Evolutionary conservation across 352 stramenopile genomes (phyloP).

Genomic region (Pythium utonaiense): DNA sequence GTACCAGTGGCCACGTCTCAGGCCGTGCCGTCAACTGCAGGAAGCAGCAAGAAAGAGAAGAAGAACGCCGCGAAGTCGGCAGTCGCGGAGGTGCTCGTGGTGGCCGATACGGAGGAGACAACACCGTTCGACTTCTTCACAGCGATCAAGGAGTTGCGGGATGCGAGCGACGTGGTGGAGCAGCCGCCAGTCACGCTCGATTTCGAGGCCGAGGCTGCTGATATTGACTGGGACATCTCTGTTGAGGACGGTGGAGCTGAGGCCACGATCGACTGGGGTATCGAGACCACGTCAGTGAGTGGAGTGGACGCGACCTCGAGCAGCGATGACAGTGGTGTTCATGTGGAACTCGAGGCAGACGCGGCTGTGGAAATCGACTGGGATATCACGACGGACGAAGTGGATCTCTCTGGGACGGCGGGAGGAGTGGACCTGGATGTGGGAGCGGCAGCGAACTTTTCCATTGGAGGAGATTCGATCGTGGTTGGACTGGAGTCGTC

Average conservation of each 20-base stretch:
- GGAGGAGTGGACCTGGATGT: constrained; percentile 4
- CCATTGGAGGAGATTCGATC: constrained; percentile 9
- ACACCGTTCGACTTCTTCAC: constrained; percentile 49
- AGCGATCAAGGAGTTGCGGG: constrained; percentile 47
- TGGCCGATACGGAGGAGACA: constrained; percentile 27
- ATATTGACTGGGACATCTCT: constrained; percentile 78
- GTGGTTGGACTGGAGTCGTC: constrained; percentile 10
- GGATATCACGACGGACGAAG: constrained; percentile 59
- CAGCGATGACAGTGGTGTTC: constrained; percentile 17
- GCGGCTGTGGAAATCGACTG: constrained; percentile 65
- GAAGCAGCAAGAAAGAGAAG: constrained; percentile 39
- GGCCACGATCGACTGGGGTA: constrained; percentile 64
- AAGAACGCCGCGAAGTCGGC: constrained; percentile 26
- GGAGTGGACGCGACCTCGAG: constrained; percentile 10
- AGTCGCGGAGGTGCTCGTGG: constrained; percentile 7
- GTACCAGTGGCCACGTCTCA: constrained; percentile 17
- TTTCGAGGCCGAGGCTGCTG: constrained; percentile 50
- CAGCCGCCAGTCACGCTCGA: constrained; percentile 23
- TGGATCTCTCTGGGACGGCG: constrained; percentile 24
- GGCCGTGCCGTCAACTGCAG: constrained; percentile 11
- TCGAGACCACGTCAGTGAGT: constrained; percentile 41
- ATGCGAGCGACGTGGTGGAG: constrained; percentile 35
- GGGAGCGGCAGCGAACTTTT: neutral
- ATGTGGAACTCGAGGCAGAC: constrained; percentile 5
- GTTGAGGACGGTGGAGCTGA: constrained; percentile 32